Evolutionary conservation across 768 basidiomycete species (phyloP).

Genomic region (Boletus tomentosulus): DNA sequence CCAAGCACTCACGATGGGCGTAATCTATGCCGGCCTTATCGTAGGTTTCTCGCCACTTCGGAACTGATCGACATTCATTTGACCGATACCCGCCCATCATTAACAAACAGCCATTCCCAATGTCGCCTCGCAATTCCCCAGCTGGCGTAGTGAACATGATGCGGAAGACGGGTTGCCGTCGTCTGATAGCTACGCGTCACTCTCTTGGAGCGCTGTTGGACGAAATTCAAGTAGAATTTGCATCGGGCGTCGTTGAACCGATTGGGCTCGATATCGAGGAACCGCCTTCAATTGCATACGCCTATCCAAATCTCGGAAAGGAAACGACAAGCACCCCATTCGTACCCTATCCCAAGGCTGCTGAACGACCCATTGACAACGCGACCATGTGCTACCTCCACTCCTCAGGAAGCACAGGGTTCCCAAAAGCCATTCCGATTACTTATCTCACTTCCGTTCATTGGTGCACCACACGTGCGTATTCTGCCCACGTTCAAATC

Average conservation of each 20-base stretch:
- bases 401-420: constrained; percentile 48
- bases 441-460: constrained; percentile 29
- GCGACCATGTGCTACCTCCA: constrained; percentile 37
- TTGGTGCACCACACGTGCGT: constrained; percentile 35
- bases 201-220: constrained; percentile 30
- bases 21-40: constrained; percentile 14
- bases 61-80: neutral
- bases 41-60: neutral
- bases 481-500: neutral
- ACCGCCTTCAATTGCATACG: constrained; percentile 10
- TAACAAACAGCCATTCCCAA: constrained; percentile 30
- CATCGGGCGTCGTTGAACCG: neutral
- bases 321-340: neutral
- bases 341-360: constrained; percentile 5
- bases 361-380: constrained; percentile 4
- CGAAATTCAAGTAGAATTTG: constrained; percentile 23
- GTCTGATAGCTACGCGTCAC: constrained; percentile 34
- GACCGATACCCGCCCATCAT: neutral
- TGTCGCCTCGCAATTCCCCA: constrained; percentile 36
- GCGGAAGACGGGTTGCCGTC: constrained; percentile 36
- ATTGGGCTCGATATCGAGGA: constrained; percentile 12
- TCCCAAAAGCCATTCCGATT: constrained; percentile 40
- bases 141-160: constrained; percentile 33
- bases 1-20: constrained; percentile 38
- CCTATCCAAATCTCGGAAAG: constrained; percentile 8